phyloP scores from a whole-genome alignment of 257 asterid genomes.

The Scutellaria barbata region DNA sequence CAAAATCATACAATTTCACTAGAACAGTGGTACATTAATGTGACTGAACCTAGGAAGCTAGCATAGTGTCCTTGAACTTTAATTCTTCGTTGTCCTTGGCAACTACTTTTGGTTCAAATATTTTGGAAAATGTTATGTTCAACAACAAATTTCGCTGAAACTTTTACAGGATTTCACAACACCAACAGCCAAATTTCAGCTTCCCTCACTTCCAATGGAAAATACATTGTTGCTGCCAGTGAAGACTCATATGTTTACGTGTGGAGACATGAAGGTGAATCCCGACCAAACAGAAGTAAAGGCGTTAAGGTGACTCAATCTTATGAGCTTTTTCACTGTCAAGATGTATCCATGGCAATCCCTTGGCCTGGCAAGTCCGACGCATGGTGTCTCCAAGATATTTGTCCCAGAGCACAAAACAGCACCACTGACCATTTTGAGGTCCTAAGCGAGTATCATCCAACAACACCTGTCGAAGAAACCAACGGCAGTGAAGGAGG shows the following conservation, averaged over 20 bases:
- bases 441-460: constrained; percentile 55
- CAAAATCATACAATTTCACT: background rate
- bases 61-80: constrained; percentile 17
- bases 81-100: background rate
- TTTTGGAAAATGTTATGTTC: background rate
- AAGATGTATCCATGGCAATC: constrained; percentile 89
- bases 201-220: constrained; percentile 82
- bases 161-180: constrained; percentile 79
- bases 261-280: constrained; percentile 89
- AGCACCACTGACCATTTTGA: constrained; percentile 49
- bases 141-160: constrained; percentile 30
- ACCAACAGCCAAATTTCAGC: constrained; percentile 93
- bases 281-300: constrained; percentile 79
- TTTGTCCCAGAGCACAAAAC: constrained; percentile 44
- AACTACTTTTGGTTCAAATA: constrained; percentile 9
- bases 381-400: constrained; percentile 51
- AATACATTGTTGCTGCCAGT: constrained; percentile 84
- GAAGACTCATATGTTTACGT: constrained; percentile 92
- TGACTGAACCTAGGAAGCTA: background rate
- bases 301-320: constrained; percentile 76
- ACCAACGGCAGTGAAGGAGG: constrained; percentile 48
- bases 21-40: background rate
- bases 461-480: constrained; percentile 65
- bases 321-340: constrained; percentile 86
- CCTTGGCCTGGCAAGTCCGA: constrained; percentile 90